Percentiles rank a stretch among this genome's conserved stretches.
Evolutionary conservation across 352 stramenopile species (phyloP).

Genomic region (Globisporangium echinulatum): DNA sequence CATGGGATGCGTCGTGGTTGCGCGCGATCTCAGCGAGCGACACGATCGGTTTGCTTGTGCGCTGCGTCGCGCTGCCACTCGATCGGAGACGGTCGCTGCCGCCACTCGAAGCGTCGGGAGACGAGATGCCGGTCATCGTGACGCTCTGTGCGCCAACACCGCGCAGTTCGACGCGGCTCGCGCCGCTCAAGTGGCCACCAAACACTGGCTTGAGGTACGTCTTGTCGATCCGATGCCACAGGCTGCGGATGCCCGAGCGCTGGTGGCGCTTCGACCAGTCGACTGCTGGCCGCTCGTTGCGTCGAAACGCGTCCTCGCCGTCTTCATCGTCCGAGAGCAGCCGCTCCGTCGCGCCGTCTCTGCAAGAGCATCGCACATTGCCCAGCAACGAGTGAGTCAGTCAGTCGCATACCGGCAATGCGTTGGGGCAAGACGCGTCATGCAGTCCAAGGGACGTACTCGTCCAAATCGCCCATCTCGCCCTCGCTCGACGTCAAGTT

Average conservation of each 20-base stretch:
- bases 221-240: constrained; percentile 63
- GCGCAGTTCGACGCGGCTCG: constrained; percentile 5
- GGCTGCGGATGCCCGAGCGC: constrained; percentile 42
- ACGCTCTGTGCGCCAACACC: neutral
- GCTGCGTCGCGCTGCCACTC: constrained; percentile 4
- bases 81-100: neutral
- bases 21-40: constrained; percentile 54
- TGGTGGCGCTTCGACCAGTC: constrained; percentile 25
- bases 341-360: constrained; percentile 41
- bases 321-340: constrained; percentile 46
- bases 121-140: constrained; percentile 7
- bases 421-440: no score
- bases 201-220: constrained; percentile 73
- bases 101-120: neutral
- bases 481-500: constrained; percentile 38
- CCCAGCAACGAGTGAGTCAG: neutral
- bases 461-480: constrained; percentile 29
- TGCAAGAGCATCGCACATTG: neutral
- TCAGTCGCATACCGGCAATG: neutral
- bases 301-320: constrained; percentile 40
- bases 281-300: constrained; percentile 17
- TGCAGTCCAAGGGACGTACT: constrained; percentile 26
- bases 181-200: constrained; percentile 23
- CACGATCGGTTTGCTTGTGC: constrained; percentile 6
- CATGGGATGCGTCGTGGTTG: constrained; percentile 36